Percentiles rank a stretch among this genome's conserved stretches.
These are phyloP conservation scores for Teratosphaeria pseudoeucalypti DNA, from an alignment of 2,329 filamentous ascomycete species.

Conservation along the genomic window DNA sequence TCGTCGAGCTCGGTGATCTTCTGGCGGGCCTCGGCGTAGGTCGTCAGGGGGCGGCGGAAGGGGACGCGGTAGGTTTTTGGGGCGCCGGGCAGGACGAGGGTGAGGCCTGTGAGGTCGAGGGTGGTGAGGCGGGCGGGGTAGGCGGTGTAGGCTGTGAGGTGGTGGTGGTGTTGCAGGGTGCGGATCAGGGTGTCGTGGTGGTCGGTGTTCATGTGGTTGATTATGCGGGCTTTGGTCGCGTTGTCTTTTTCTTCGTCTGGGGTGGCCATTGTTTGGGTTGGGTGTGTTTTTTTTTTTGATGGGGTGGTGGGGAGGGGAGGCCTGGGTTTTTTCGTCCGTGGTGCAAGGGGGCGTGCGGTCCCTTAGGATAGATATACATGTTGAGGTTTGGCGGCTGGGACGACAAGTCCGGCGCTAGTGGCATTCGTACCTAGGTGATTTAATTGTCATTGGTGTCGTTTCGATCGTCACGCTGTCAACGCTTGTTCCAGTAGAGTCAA, in stretches of 20 bases:
- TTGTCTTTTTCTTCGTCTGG: conserved; percentile 27
- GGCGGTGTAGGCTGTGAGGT: conserved; percentile 46
- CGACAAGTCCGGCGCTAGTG: no score
- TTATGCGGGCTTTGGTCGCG: conserved; percentile 50
- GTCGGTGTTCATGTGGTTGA: conserved; percentile 79
- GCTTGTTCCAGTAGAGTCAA: no score
- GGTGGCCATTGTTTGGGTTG: conserved; percentile 11
- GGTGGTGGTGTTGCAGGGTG: conserved; percentile 65
- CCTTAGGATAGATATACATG: no score
- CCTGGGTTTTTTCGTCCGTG: background rate
- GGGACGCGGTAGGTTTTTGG: conserved; percentile 42
- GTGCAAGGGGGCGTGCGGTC: no score
- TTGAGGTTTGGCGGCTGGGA: no score
- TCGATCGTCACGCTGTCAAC: no score
- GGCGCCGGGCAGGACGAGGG: conserved; percentile 43
- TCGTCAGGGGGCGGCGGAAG: conserved; percentile 60
- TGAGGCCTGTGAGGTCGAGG: conserved; percentile 54
- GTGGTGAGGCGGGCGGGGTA: conserved; percentile 53
- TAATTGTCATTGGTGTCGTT: no score
- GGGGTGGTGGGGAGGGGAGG: background rate
- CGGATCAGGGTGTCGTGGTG: conserved; percentile 64
- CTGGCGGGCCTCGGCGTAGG: conserved; percentile 55
- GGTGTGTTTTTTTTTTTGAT: background rate
- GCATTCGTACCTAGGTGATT: no score
- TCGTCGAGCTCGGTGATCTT: conserved; percentile 65